Conservation (phyloP, 805 yeast genomes). For the Barnettozyma californica region DNA sequence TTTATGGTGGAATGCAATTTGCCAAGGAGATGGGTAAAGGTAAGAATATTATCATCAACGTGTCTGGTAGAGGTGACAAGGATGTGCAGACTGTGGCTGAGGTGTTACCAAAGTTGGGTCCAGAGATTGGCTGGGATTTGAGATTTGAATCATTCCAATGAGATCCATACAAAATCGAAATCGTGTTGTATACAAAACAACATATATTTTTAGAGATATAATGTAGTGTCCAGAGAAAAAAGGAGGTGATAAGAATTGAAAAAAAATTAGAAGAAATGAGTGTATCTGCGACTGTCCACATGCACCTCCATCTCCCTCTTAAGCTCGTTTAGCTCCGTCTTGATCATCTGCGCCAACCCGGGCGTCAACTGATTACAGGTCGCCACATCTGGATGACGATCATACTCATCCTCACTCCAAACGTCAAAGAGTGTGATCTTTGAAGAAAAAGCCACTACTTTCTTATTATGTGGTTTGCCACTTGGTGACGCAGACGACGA, state of each 20-base stretch:
- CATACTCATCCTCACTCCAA: conserved; percentile 77
- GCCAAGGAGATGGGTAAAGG: conserved; percentile 81
- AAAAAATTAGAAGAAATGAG: conserved; percentile 64
- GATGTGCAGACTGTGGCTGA: conserved; percentile 98
- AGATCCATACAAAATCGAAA: neutral
- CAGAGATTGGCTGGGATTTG: conserved; percentile 91
- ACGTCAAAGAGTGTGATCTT: conserved; percentile 82
- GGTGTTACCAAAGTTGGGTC: conserved; percentile 83
- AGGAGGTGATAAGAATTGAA: neutral
- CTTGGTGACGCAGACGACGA: neutral
- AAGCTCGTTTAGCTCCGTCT: conserved; percentile 75
- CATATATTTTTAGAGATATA: neutral
- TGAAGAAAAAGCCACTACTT: conserved; percentile 62
- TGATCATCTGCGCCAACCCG: conserved; percentile 75
- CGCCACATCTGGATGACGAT: conserved; percentile 87
- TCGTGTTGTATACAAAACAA: neutral
- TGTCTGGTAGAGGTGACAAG: conserved; percentile 98
- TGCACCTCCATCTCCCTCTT: conserved; percentile 83
- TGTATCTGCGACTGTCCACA: conserved; percentile 68
- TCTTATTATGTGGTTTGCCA: neutral
- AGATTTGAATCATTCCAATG: conserved; percentile 55
- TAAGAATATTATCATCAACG: conserved; percentile 77
- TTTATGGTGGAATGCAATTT: conserved; percentile 81
- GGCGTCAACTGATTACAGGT: conserved; percentile 93
- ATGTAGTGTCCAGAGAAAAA: neutral